Evolutionary conservation across 345 rosid species (phyloP).

Genomic region (Eucalyptus albens): DNA sequence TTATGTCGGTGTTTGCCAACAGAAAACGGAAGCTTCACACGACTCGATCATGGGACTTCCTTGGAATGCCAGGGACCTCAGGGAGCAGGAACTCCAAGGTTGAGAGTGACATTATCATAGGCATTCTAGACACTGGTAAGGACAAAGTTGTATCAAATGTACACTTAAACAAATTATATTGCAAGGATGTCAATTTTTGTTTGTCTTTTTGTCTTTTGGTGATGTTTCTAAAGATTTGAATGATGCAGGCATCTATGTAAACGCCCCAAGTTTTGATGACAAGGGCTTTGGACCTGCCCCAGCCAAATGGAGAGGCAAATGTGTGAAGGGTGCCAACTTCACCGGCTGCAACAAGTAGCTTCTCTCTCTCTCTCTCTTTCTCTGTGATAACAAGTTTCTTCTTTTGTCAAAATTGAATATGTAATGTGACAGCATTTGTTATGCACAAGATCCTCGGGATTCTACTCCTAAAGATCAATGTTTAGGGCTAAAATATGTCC

Average conservation of each 20-base stretch:
- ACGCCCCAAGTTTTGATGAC: slow-evolving; percentile 31
- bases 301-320: slow-evolving; percentile 74
- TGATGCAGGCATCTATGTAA: slow-evolving; percentile 20
- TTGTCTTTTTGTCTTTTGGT: background rate
- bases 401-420: background rate
- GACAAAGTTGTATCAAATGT: background rate
- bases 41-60: slow-evolving; percentile 84
- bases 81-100: background rate
- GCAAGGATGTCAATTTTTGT: background rate
- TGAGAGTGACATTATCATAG: slow-evolving; percentile 20
- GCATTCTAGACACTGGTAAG: slow-evolving; percentile 30
- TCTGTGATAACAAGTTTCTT: background rate
- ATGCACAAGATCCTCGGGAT: background rate
- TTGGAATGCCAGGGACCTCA: slow-evolving; percentile 29
- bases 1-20: slow-evolving; percentile 66
- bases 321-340: slow-evolving; percentile 50
- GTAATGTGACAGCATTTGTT: background rate
- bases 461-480: background rate
- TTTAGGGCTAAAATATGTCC: background rate
- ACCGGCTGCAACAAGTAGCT: slow-evolving; percentile 79
- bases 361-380: background rate
- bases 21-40: slow-evolving; percentile 50
- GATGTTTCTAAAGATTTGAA: background rate
- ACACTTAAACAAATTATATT: background rate
- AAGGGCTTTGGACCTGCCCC: slow-evolving; percentile 25